Evolutionary conservation across 768 basidiomycete genomes (phyloP).

Genomic region (Collybia sp.): DNA sequence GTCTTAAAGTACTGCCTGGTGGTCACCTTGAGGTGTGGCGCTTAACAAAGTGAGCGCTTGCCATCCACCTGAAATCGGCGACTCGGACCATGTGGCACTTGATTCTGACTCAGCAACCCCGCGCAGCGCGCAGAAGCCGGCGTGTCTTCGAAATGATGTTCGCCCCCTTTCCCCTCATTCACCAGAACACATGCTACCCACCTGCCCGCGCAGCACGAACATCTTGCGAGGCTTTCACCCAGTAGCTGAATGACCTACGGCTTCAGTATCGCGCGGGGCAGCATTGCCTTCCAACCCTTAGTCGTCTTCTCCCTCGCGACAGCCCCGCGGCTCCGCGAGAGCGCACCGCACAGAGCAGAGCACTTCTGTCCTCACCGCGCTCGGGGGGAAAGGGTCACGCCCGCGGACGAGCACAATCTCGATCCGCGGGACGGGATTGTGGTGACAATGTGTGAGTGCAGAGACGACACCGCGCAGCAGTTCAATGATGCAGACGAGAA

Average conservation of each 20-base stretch:
- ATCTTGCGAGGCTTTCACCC: constrained; percentile 44
- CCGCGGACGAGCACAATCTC: constrained; percentile 30
- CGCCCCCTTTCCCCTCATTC: constrained; percentile 6
- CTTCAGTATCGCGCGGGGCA: constrained; percentile 38
- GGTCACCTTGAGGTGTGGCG: no score
- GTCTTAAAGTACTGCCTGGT: no score
- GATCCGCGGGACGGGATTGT: constrained; percentile 36
- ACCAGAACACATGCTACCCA: background rate
- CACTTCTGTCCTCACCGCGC: constrained; percentile 33
- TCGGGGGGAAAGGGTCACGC: constrained; percentile 33
- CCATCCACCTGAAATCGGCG: no score
- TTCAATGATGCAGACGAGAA: no score
- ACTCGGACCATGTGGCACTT: no score
- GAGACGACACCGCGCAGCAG: no score
- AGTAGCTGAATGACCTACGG: constrained; percentile 54
- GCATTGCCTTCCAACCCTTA: constrained; percentile 42
- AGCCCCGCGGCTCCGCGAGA: constrained; percentile 44
- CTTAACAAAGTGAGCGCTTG: no score
- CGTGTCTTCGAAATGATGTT: constrained; percentile 48
- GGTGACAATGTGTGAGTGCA: constrained; percentile 39
- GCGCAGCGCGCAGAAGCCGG: constrained; percentile 43
- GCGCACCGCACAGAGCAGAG: constrained; percentile 36
- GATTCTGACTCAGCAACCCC: no score
- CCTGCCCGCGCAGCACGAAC: constrained; percentile 32
- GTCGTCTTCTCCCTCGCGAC: constrained; percentile 45